phyloP scores from a whole-genome alignment of 2,329 filamentous ascomycete genomes.

The Cytospora schulzeri region DNA sequence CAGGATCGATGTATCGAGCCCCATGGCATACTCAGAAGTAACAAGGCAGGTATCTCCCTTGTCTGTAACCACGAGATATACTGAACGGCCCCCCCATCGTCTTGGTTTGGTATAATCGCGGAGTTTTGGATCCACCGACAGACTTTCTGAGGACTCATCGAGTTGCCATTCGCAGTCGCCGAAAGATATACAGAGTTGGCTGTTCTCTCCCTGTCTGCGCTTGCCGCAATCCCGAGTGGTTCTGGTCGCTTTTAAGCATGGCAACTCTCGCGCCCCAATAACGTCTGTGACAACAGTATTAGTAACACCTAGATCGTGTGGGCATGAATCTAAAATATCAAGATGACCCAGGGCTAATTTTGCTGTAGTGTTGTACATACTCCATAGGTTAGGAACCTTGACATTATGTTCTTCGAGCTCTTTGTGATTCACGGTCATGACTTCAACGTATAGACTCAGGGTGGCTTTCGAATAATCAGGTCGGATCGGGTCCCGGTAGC shows the following conservation, averaged over 20 bases:
- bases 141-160: not conserved
- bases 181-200: not conserved
- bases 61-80: not conserved
- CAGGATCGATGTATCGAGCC: too few species aligned
- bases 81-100: too few species aligned
- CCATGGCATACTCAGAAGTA: accelerated
- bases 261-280: not conserved
- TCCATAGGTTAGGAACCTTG: too few species aligned
- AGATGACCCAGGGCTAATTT: too few species aligned
- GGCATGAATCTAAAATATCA: too few species aligned
- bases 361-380: too few species aligned
- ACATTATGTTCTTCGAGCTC: too few species aligned
- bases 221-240: too few species aligned
- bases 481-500: not conserved
- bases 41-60: not conserved
- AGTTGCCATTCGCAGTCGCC: not conserved
- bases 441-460: not conserved
- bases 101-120: too few species aligned
- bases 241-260: too few species aligned
- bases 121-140: not conserved
- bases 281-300: not conserved
- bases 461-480: not conserved
- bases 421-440: not conserved
- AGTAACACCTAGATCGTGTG: not conserved
- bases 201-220: too few species aligned